Evolutionary conservation across 768 basidiomycete species (phyloP).

Genomic region (Leccinum rimulosum): DNA sequence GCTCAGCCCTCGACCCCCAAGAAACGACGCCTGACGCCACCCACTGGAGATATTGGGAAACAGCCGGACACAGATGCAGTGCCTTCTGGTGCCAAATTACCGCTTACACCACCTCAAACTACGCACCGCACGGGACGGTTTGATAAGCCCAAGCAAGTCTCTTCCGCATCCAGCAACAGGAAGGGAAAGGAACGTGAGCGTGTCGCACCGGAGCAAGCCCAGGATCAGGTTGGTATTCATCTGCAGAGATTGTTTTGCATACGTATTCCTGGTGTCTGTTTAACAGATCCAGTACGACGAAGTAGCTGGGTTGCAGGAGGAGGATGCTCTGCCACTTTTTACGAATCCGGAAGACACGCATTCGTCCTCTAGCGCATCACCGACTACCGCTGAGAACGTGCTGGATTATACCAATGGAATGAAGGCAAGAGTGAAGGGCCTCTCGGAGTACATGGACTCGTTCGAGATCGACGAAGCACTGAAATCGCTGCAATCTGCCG

Average conservation of each 20-base stretch:
- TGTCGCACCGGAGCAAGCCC: neutral
- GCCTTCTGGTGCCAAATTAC: conserved; percentile 1
- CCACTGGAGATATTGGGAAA: neutral
- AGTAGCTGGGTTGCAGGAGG: neutral
- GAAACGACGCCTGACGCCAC: conserved; percentile 16
- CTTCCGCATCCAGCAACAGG: conserved; percentile 14
- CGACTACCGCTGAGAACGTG: conserved; percentile 26
- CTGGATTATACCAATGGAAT: conserved; percentile 24
- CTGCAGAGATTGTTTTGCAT: neutral
- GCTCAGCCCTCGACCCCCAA: conserved; percentile 26
- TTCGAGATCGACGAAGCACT: conserved; percentile 22
- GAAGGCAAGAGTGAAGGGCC: conserved; percentile 22
- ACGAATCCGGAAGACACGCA: conserved; percentile 13
- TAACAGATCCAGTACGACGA: neutral
- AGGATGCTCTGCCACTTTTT: conserved; percentile 21
- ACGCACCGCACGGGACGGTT: conserved; percentile 7
- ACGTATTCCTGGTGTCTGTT: neutral
- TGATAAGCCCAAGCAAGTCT: neutral
- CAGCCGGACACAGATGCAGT: neutral
- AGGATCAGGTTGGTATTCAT: conserved; percentile 16
- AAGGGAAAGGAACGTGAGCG: conserved; percentile 29
- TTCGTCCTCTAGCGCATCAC: conserved; percentile 16
- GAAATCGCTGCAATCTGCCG: conserved; percentile 12
- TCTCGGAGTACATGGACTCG: conserved; percentile 27
- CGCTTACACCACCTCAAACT: conserved; percentile 30